Evolutionary conservation across 305 asterid genomes (phyloP), one percentile per base, ranked within the genome.

Genomic region (Euphrasia arctica): DNA sequence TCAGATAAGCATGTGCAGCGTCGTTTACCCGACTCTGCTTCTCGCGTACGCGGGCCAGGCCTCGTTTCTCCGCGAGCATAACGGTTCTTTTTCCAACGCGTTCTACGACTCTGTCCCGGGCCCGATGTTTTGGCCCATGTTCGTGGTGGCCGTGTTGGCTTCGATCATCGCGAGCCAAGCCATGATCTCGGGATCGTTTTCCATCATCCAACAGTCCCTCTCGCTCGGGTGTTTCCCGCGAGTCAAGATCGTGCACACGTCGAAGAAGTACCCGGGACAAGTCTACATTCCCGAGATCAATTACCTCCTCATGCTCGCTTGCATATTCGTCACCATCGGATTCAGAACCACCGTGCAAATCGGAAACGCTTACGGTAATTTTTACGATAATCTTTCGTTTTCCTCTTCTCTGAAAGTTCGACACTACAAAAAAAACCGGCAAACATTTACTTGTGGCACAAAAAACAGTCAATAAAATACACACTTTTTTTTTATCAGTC

Each of bases 221-320:
- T 67, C 88, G 0, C 73, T 87, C 0, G 95, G 95, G 12, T 90
- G 97, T 25, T 90, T 90, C 72, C 95, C 97, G 28, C 85, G 89
- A 2, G 95, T 89, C 1, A 81, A 80, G 61, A 64, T 87, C 4
- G 77, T 81, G 1, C 97, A 87, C 61, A 87, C 94, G 0, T 85
- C 91, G 0, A 28, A 73, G 0, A 84, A 84, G 50, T 70, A 89
- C 32, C 70, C 69, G 1, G 88, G 95, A 10, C 95, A 90, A 74
- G 86, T 90, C 41, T 89, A 81, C 56, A 68, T 84, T 9, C 95
- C 95, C 0, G 95, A 87, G 43, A 48, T 87, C 56, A 87, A 85
- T 58, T 82, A 82, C 73, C 64, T 85, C 62, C 65, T 90, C n/a
- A 88, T 88, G 97, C 0, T 82, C 3, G 89, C 92, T 61, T 85